Base-by-base conservation (phyloP, 176 grass and related monocot genomes). In the Rhynchospora pubera region DNA sequence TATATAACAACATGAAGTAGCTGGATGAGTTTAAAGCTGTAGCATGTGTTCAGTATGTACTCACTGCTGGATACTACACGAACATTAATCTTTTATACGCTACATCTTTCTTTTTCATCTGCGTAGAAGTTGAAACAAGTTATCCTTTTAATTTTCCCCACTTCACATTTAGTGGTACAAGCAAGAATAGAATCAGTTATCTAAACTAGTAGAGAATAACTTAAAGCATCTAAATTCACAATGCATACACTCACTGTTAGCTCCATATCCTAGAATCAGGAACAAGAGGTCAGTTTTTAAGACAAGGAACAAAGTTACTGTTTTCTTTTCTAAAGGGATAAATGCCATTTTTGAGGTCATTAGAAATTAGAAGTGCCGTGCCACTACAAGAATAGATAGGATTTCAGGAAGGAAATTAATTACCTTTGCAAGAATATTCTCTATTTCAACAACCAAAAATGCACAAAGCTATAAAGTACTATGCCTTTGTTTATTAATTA, bases 301-400 rank as follows among this genome's bases (percentile, higher is more conserved):
- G 26, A 32, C 50, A 77, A 77, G 48, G 23, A 34, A 22, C 72
- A 77, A 32, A 18, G 47, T 56, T 55, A 28, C 50, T 77, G 47
- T 77, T 77, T 51, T 77, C 50, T 55, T 77, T 77, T 56, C 23
- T 9, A 15, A 55, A 77, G 26, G n/a, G 22, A 56, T 32, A 56
- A 77, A 56, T 77, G 22, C 72, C 15, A 52, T 56, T 77, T 77
- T 77, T 77, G 72, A 32, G 72, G 72, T 77, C 48, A 77, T 34
- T 56, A 56, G 6, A 56, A 77, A 1, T 77, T 77, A 55, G 23
- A 56, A 77, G 51, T 53, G n/a, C n/a, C n/a, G n/a, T n/a, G n/a
- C n/a, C n/a, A n/a, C n/a, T n/a, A n/a, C 50, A 55, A 76, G 13
- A 76, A 76, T 30, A n/a, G n/a, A n/a, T n/a, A n/a, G n/a, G n/a